phyloP scores from a whole-genome alignment of 2,329 filamentous ascomycete species.

The Passalora sequoiae region DNA sequence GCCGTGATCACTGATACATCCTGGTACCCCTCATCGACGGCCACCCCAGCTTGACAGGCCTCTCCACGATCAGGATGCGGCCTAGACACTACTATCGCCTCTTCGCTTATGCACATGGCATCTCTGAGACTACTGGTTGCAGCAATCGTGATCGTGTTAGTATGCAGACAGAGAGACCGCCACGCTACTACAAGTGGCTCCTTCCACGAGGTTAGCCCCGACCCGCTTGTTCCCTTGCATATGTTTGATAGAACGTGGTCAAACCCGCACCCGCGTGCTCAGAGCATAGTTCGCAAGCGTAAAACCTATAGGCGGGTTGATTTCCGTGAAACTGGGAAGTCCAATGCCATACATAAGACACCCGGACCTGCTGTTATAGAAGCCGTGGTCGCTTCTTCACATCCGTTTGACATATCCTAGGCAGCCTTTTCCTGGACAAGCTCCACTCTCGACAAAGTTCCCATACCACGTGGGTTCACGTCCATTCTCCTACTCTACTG shows the following conservation, averaged over 20 bases:
- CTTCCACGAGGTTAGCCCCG: neutral
- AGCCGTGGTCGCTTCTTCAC: too few relatives aligned
- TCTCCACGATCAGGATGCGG: constrained; percentile 5
- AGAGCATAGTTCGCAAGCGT: neutral
- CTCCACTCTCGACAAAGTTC: neutral
- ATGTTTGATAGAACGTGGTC: neutral
- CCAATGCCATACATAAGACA: neutral
- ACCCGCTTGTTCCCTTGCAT: neutral
- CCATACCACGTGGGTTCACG: neutral
- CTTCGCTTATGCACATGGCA: constrained; percentile 1
- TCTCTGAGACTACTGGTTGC: neutral
- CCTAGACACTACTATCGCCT: neutral
- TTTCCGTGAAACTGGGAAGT: neutral
- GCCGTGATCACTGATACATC: neutral
- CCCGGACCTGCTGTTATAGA: neutral
- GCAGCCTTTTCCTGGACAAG: neutral
- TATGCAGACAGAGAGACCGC: too few relatives aligned
- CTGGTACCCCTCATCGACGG: too few relatives aligned
- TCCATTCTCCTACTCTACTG: too few relatives aligned
- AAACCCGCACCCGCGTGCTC: neutral
- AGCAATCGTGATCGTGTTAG: neutral
- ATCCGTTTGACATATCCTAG: too few relatives aligned
- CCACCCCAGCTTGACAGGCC: constrained; percentile 3
- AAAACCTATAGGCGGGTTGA: neutral
- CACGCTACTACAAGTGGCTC: neutral